Base-by-base conservation (phyloP, 169 alveolate genomes). In the Babesia microti region DNA sequence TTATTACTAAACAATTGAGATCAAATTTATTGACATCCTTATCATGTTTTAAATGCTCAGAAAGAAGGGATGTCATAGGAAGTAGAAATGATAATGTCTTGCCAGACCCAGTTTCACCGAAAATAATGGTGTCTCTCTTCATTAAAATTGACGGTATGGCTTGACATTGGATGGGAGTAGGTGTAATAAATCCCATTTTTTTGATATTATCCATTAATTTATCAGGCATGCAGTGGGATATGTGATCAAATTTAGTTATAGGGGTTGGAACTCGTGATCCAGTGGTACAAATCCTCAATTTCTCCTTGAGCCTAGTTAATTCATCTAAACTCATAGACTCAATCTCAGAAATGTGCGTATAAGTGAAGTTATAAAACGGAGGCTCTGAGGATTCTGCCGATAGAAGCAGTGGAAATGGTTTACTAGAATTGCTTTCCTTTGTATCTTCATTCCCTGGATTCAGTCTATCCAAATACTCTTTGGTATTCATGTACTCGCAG, bases 91-190 rank as follows among this genome's bases (percentile, higher is more conserved):
- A 85, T 2, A 81, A 61, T 7, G 95, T 85, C 51, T 88, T 88
- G 15, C 95, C 95, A 28, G 91, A 75, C 11, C 91, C 95, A 11
- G 91, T 88, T 61, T 83, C 90, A 0, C 92, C 89, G 56, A 68
- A 81, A 28, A 81, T 81, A 27, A 88, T 72, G 27, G 88, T 59
- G 52, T 65, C 48, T 26, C 82, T 53, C 23, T 93, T 92, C 40
- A 78, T 73, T 39, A 88, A 67, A 19, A 89, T 81, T 4, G 74
- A 44, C 22, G 94, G 95, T 27, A 88, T 84, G 12, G 78, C 93
- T 18, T 85, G 91, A 36, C 82, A 58, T 48, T 88, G 95, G 32
- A 88, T 74, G 23, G 72, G 78, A 17, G 92, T 85, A 0, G 95
- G 89, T 19, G 81, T 70, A 7, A 46, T 46, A 48, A 57, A 85